phyloP scores from a whole-genome alignment of 1,139 yeast species.

The Neolecta irregularis region DNA sequence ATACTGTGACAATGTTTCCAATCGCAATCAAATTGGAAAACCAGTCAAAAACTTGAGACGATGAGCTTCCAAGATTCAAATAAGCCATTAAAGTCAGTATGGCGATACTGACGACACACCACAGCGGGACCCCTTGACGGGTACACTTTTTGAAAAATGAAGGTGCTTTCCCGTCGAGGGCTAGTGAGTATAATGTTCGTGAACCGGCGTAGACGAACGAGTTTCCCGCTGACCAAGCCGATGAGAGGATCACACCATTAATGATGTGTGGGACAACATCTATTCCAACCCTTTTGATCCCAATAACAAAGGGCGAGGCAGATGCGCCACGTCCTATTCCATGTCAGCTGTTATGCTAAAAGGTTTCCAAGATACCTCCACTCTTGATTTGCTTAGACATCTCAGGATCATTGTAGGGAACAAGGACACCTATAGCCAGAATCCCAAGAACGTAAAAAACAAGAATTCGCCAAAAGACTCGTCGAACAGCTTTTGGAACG shows the following conservation, averaged over 20 bases:
- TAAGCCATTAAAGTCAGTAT: slow-evolving; percentile 38
- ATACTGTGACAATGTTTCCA: slow-evolving; percentile 37
- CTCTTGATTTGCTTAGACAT: slow-evolving; percentile 5
- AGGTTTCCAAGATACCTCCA: slow-evolving; percentile 10
- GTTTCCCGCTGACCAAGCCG: slow-evolving; percentile 64
- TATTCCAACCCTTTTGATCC: slow-evolving; percentile 51
- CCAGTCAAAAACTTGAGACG: slow-evolving; percentile 65
- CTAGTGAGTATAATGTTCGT: slow-evolving; percentile 59
- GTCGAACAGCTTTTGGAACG: slow-evolving; percentile 59
- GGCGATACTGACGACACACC: no score
- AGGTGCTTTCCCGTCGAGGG: slow-evolving; percentile 58
- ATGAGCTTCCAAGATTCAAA: slow-evolving; percentile 48
- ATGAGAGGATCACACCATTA: slow-evolving; percentile 46
- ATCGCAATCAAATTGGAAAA: slow-evolving; percentile 60
- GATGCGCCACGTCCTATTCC: slow-evolving; percentile 29
- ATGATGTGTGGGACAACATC: slow-evolving; percentile 48
- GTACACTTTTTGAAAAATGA: slow-evolving; percentile 44
- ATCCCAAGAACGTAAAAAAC: slow-evolving; percentile 54
- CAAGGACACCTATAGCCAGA: slow-evolving; percentile 57
- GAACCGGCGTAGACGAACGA: slow-evolving; percentile 68
- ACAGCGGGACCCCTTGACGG: slow-evolving; percentile 48
- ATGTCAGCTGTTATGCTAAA: slow-evolving; percentile 28
- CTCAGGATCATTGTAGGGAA: no score
- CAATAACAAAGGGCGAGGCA: slow-evolving; percentile 54
- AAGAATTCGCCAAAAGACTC: slow-evolving; percentile 58